phyloP scores from a whole-genome alignment of 768 basidiomycete species.

The Boletus reticulatus region DNA sequence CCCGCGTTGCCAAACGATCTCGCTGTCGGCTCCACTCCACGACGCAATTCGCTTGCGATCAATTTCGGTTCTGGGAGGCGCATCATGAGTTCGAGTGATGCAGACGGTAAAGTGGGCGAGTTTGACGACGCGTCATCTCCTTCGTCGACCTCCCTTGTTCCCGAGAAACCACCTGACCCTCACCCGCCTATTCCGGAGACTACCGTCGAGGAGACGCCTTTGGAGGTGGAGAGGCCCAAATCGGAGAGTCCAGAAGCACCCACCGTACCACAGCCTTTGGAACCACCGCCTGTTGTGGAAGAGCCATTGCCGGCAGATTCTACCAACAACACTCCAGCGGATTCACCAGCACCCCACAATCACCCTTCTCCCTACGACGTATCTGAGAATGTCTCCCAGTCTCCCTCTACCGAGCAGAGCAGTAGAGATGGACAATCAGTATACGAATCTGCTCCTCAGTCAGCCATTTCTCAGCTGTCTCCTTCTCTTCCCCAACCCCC shows the following conservation, averaged over 20 bases:
- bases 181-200: neutral
- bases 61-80: slow-evolving; percentile 23
- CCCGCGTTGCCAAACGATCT: slow-evolving; percentile 23
- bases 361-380: neutral
- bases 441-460: slow-evolving; percentile 15
- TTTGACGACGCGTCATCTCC: slow-evolving; percentile 3
- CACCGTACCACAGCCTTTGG: neutral
- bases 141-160: neutral
- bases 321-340: neutral
- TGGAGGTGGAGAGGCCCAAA: slow-evolving; percentile 3
- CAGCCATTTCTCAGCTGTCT: slow-evolving; percentile 9
- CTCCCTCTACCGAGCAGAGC: neutral
- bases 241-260: neutral
- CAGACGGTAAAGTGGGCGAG: neutral
- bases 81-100: slow-evolving; percentile 15
- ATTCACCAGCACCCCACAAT: neutral
- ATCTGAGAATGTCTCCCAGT: slow-evolving; percentile 3
- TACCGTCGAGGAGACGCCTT: neutral
- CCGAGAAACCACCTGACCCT: slow-evolving; percentile 12
- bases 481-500: neutral
- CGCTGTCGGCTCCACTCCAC: neutral
- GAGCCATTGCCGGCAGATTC: neutral
- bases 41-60: slow-evolving; percentile 32
- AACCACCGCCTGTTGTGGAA: neutral
- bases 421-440: slow-evolving; percentile 11